Evolutionary conservation across 2,329 filamentous ascomycete genomes (phyloP), one percentile per base, ranked within the genome.

Genomic region (Xylaria sp.): DNA sequence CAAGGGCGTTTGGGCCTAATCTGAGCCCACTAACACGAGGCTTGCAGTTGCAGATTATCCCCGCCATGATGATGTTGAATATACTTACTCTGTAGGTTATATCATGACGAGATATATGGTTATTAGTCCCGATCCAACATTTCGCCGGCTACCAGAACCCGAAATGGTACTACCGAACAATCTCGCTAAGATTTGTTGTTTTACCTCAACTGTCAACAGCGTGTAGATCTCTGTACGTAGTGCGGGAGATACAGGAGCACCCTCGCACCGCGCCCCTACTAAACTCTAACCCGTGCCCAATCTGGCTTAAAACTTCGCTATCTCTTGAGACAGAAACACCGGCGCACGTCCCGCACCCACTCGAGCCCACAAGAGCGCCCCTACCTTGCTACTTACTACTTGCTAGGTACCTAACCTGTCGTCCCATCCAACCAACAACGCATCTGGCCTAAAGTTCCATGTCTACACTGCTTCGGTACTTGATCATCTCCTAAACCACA

Each of bases 301-400:
- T 65, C 48, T 56, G 50, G 65, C 23, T 36, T 62, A 57, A 61
- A 36, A 65, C 18, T 23, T 65, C 61, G 56, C 61, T 50, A 67
- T 60, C 50, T 67, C 50, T 43, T 34, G 56, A 67, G 60, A 60
- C 57, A 60, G 59, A 58, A 67, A 69, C 60, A 57, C 67, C 36
- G 65, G 65, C 60, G 60, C 67, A 56, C 60, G 60, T 64, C 59
- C 64, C 32, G 50, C 63, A 69, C 60, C 67, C 56, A 69, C 64
- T 58, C 48, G n/a, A 59, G 43, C 32, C 64, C 67, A 66, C 63
- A 23, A 34, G 28, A 10, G 23, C 53, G 34, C 53, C 36, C 53
- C 53, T 45, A 41, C 20, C 30, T 46, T n/a, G 25, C 25, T 50
- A 7, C 45, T 12, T 20, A 9, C 41, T 2, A 3, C 10, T 28